Conservation (phyloP, 2,329 filamentous ascomycete genomes). For the Shiraia bambusicola region DNA sequence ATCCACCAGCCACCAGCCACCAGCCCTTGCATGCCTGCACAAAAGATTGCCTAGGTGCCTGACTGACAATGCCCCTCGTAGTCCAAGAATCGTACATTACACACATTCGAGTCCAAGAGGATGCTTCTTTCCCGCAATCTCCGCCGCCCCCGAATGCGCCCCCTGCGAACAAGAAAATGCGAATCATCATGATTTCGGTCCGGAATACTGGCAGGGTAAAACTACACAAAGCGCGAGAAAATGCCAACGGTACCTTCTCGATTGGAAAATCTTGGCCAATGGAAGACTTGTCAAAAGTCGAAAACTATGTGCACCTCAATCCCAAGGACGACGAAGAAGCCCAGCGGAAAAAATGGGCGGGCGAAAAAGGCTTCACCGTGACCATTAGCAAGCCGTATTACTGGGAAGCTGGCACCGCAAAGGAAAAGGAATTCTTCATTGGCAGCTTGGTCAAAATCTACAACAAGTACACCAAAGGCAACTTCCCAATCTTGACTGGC, state of each 20-base stretch:
- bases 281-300: constrained; percentile 81
- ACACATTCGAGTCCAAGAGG: constrained; percentile 89
- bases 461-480: constrained; percentile 78
- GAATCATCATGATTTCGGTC: constrained; percentile 91
- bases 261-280: constrained; percentile 98
- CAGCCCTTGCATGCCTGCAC: too few species aligned
- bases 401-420: constrained; percentile 89
- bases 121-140: constrained; percentile 75
- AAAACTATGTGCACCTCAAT: constrained; percentile 71
- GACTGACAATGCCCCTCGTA: constrained; percentile 38
- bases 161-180: constrained; percentile 76
- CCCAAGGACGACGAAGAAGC: constrained; percentile 61
- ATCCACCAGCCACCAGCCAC: not conserved
- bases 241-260: constrained; percentile 88
- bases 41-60: not conserved
- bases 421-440: constrained; percentile 99
- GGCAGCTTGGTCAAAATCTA: constrained; percentile 95
- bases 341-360: constrained; percentile 72
- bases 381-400: constrained; percentile 94
- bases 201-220: constrained; percentile 88
- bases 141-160: constrained; percentile 80
- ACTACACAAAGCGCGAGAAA: constrained; percentile 96
- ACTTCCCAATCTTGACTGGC: constrained; percentile 73
- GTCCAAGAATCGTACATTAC: constrained; percentile 96
- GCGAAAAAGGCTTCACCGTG: constrained; percentile 80